Percentiles rank a stretch among this genome's conserved stretches.
phyloP scores from a whole-genome alignment of 2,329 filamentous ascomycete genomes.

The Arachnomyces sp. region DNA sequence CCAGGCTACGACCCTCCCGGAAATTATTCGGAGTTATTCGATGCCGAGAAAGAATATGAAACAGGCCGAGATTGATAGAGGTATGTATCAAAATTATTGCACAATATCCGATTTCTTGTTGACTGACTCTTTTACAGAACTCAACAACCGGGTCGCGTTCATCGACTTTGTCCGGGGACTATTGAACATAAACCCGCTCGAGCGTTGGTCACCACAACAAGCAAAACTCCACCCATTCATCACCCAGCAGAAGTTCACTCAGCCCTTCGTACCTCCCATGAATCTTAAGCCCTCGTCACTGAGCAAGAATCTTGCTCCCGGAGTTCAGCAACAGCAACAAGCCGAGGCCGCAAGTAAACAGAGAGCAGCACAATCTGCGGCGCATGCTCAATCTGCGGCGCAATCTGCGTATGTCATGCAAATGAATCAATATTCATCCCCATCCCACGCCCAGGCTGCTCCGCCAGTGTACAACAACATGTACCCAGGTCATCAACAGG shows the following conservation, averaged over 20 bases:
- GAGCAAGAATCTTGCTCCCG: constrained; percentile 81
- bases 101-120: no score
- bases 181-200: constrained; percentile 87
- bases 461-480: constrained; percentile 69
- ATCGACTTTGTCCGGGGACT: constrained; percentile 96
- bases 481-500: constrained; percentile 60
- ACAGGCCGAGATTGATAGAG: constrained; percentile 88
- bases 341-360: constrained; percentile 92
- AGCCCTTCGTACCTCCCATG: constrained; percentile 94
- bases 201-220: constrained; percentile 96
- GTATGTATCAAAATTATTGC: constrained; percentile 49
- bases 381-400: constrained; percentile 59
- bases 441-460: constrained; percentile 43
- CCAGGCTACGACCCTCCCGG: constrained; percentile 82
- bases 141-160: constrained; percentile 95
- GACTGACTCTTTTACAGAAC: constrained; percentile 55
- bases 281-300: constrained; percentile 82
- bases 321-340: constrained; percentile 91
- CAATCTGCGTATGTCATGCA: constrained; percentile 62
- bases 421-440: constrained; percentile 48
- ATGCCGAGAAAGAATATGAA: constrained; percentile 99
- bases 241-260: constrained; percentile 94
- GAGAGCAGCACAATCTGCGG: constrained; percentile 52
- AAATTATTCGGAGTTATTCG: constrained; percentile 95
- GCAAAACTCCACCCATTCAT: constrained; percentile 97